Evolutionary conservation across 192 early-diverging fungal species (phyloP).

Genomic region (Umbelopsis ramanniana): DNA sequence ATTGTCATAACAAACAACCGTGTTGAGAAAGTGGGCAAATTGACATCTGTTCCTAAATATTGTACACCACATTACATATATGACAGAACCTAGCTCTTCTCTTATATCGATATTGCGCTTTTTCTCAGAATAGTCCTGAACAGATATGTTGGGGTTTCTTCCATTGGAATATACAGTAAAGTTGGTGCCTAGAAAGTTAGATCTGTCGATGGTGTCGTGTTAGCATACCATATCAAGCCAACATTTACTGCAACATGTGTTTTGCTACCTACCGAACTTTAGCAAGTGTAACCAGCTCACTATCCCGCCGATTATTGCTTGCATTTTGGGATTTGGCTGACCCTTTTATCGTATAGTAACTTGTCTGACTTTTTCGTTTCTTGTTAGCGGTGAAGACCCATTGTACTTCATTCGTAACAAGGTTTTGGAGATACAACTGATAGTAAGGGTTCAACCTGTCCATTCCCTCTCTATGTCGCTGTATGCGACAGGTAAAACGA

Average conservation of each 20-base stretch:
- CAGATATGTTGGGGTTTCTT: conserved; percentile 42
- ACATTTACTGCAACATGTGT: too few species aligned
- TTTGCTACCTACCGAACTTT: conserved; percentile 46
- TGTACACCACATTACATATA: conserved; percentile 63
- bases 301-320: conserved; percentile 22
- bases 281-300: conserved; percentile 33
- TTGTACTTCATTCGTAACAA: conserved; percentile 44
- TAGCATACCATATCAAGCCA: conserved; percentile 10
- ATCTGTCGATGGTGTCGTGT: conserved; percentile 47
- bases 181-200: conserved; percentile 86
- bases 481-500: conserved; percentile 71
- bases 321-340: not conserved
- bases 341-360: conserved; percentile 64
- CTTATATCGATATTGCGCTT: conserved; percentile 49
- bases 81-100: conserved; percentile 75
- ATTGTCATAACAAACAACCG: not conserved
- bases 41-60: not conserved
- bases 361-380: conserved; percentile 64
- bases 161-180: conserved; percentile 77
- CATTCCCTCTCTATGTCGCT: conserved; percentile 60
- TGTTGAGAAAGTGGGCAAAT: not conserved
- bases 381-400: conserved; percentile 70
- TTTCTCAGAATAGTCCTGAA: conserved; percentile 28
- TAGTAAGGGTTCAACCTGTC: conserved; percentile 74
- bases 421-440: conserved; percentile 72